Evolutionary conservation across 805 yeast genomes (phyloP).

Genomic region (Saccharomycopsis capsularis): DNA sequence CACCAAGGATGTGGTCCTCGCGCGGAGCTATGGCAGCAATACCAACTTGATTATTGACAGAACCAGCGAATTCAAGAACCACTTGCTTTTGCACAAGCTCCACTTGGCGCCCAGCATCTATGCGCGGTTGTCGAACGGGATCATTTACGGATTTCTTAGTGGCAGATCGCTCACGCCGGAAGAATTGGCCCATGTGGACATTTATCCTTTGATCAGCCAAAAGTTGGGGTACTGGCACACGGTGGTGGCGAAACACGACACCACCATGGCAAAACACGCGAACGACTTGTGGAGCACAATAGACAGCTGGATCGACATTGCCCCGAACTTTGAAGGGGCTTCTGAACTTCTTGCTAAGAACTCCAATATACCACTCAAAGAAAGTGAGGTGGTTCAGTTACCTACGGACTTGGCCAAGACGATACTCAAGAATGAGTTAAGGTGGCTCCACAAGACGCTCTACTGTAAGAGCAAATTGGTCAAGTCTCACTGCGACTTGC

Average conservation of each 20-base stretch:
- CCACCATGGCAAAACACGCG: not conserved
- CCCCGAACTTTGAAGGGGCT: conserved; percentile 40
- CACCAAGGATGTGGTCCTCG: conserved; percentile 39
- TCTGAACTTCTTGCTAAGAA: not conserved
- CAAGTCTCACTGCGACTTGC: conserved; percentile 62
- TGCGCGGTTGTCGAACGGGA: conserved; percentile 65
- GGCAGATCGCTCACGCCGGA: conserved; percentile 54
- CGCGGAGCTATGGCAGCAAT: conserved; percentile 70
- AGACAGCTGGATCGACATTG: conserved; percentile 53
- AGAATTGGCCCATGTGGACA: conserved; percentile 41
- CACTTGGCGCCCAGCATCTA: conserved; percentile 62
- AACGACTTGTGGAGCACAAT: conserved; percentile 46
- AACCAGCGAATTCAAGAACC: conserved; percentile 67
- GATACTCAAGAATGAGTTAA: conserved; percentile 43
- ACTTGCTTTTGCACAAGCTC: conserved; percentile 50
- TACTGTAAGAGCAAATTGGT: conserved; percentile 45
- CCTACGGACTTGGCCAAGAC: too few relatives aligned
- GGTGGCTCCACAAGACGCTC: conserved; percentile 44
- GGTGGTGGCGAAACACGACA: conserved; percentile 9
- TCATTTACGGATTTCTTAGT: conserved; percentile 60
- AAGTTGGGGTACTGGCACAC: conserved; percentile 69
- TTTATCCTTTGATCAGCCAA: conserved; percentile 56
- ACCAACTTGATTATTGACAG: conserved; percentile 67
- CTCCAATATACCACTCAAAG: not conserved
- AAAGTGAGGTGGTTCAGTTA: not conserved